Evolutionary conservation across 495 filamentous ascomycete genomes (phyloP).

Genomic region (Trichocladium antarcticum): DNA sequence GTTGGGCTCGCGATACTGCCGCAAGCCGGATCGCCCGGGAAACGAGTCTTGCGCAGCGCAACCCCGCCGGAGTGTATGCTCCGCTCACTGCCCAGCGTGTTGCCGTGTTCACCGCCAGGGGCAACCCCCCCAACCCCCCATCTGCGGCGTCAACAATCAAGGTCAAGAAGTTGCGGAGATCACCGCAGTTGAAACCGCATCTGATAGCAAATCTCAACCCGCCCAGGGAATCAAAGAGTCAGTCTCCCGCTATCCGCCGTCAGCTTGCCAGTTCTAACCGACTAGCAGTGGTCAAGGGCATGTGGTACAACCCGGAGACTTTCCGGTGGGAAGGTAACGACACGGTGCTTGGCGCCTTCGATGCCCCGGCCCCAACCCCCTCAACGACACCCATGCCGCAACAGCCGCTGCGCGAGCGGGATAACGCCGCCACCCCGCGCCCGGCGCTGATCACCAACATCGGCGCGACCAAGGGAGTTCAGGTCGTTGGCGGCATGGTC

Average conservation of each 20-base stretch:
- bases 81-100: slow-evolving; percentile 70
- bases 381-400: slow-evolving; percentile 36
- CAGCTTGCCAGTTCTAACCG: background rate
- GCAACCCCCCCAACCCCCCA: slow-evolving; percentile 22
- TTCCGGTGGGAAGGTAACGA: slow-evolving; percentile 96
- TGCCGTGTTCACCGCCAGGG: slow-evolving; percentile 53
- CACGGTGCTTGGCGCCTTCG: slow-evolving; percentile 66
- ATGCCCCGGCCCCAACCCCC: slow-evolving; percentile 42
- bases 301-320: slow-evolving; percentile 80
- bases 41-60: slow-evolving; percentile 56
- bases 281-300: slow-evolving; percentile 68
- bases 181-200: slow-evolving; percentile 42
- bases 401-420: slow-evolving; percentile 41
- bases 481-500: slow-evolving; percentile 90
- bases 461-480: slow-evolving; percentile 60
- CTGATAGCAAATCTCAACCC: slow-evolving; percentile 41
- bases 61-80: slow-evolving; percentile 45
- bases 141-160: slow-evolving; percentile 26
- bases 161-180: slow-evolving; percentile 48
- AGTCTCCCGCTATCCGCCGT: slow-evolving; percentile 9
- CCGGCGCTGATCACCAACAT: slow-evolving; percentile 93
- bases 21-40: slow-evolving; percentile 86
- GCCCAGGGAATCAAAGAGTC: slow-evolving; percentile 39
- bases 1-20: slow-evolving; percentile 88
- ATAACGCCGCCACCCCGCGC: slow-evolving; percentile 51